Conservation (phyloP, 345 rosid genomes). For the Camelina laxa region DNA sequence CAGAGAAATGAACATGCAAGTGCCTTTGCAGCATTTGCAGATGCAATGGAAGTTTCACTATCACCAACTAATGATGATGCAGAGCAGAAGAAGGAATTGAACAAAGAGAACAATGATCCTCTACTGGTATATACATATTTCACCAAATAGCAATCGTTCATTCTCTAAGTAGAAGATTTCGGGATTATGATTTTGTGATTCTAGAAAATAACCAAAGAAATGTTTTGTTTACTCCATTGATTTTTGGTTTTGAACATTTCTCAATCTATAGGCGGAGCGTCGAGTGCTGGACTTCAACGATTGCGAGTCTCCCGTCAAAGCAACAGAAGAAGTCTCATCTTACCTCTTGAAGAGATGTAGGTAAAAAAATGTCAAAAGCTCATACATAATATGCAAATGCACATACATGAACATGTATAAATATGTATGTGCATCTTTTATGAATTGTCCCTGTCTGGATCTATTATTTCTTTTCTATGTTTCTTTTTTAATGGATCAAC, state of each 20-base stretch:
- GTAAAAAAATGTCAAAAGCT: constrained; percentile 27
- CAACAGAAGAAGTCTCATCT: constrained; percentile 64
- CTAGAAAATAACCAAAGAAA: neutral
- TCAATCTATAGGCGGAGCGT: constrained; percentile 58
- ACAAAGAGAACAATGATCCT: constrained; percentile 51
- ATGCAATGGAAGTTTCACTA: constrained; percentile 69
- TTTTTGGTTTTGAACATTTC: constrained; percentile 2
- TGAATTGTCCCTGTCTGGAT: constrained; percentile 27
- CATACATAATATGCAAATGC: constrained; percentile 20
- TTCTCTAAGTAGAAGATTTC: neutral
- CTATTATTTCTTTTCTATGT: neutral
- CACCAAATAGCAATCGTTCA: neutral
- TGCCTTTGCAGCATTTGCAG: constrained; percentile 73
- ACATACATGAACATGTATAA: constrained; percentile 39
- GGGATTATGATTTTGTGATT: neutral
- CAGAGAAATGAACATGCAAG: constrained; percentile 67
- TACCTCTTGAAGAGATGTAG: constrained; percentile 60
- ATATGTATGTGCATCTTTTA: constrained; percentile 34
- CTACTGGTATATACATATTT: constrained; percentile 31
- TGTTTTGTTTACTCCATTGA: neutral
- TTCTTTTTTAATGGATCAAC: constrained; percentile 9
- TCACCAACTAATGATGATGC: constrained; percentile 62
- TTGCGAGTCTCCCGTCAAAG: constrained; percentile 78
- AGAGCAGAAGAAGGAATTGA: constrained; percentile 47
- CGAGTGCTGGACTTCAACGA: constrained; percentile 91